These are phyloP conservation scores for Kodamaea derodonti DNA, from an alignment of 1,139 yeast species.

Conservation along the genomic window DNA sequence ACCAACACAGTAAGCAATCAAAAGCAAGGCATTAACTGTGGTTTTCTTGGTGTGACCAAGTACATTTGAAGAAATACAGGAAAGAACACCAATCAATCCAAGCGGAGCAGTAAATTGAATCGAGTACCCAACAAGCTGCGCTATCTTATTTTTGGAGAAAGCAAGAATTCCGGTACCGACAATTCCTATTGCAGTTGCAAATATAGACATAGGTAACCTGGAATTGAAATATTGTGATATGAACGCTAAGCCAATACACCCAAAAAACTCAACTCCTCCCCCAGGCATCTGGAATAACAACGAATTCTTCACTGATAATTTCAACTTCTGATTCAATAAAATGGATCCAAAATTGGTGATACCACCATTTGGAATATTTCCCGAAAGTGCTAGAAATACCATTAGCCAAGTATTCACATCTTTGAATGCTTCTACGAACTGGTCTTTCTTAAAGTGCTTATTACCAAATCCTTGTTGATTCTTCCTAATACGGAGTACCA, in stretches of 20 bases:
- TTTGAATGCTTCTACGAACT: slow-evolving; percentile 50
- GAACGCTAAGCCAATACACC: slow-evolving; percentile 31
- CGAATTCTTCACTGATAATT: slow-evolving; percentile 36
- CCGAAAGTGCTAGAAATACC: slow-evolving; percentile 32
- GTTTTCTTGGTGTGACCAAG: slow-evolving; percentile 72
- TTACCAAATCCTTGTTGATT: slow-evolving; percentile 58
- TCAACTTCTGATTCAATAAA: slow-evolving; percentile 42
- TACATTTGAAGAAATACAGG: slow-evolving; percentile 53
- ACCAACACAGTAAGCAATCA: slow-evolving; percentile 65
- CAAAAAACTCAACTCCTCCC: slow-evolving; percentile 39
- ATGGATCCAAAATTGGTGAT: slow-evolving; percentile 47
- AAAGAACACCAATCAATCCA: slow-evolving; percentile 45
- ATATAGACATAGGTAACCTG: slow-evolving; percentile 41
- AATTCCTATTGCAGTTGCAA: slow-evolving; percentile 34
- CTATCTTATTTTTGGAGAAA: slow-evolving; percentile 25
- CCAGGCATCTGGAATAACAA: slow-evolving; percentile 32
- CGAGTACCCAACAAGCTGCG: slow-evolving; percentile 11
- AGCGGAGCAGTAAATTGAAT: slow-evolving; percentile 26
- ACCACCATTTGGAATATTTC: slow-evolving; percentile 53
- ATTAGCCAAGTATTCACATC: slow-evolving; percentile 46
- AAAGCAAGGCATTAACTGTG: slow-evolving; percentile 54
- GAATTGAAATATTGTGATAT: slow-evolving; percentile 8
- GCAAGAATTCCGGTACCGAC: slow-evolving; percentile 46
- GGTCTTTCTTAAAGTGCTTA: slow-evolving; percentile 49
- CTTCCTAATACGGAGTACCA: slow-evolving; percentile 31